phyloP scores from a whole-genome alignment of 2,329 filamentous ascomycete species.

The Fusarium sp. region DNA sequence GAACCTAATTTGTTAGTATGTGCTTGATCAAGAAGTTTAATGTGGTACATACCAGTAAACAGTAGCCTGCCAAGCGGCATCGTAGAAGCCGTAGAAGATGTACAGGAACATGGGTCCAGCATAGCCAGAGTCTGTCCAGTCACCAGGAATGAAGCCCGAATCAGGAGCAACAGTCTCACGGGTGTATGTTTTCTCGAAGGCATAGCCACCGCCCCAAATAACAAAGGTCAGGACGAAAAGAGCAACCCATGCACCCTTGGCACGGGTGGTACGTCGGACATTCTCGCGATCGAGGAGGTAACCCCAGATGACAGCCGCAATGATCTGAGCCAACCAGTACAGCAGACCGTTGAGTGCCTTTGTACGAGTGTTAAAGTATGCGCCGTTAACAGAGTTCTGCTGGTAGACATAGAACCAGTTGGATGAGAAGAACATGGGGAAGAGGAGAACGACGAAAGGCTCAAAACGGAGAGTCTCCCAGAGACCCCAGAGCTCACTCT shows the following conservation, averaged over 20 bases:
- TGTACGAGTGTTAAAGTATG: conserved; percentile 78
- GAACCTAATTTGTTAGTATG: conserved; percentile 65
- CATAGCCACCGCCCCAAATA: conserved; percentile 87
- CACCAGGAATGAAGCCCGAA: conserved; percentile 48
- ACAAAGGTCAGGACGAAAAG: conserved; percentile 78
- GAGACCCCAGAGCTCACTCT: conserved; percentile 80
- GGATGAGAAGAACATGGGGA: conserved; percentile 84
- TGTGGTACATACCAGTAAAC: conserved; percentile 84
- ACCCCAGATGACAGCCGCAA: conserved; percentile 79
- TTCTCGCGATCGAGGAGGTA: conserved; percentile 71
- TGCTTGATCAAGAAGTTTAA: conserved; percentile 47
- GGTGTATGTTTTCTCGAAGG: conserved; percentile 66
- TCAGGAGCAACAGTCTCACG: conserved; percentile 30
- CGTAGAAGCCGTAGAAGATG: conserved; percentile 90
- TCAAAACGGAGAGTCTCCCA: conserved; percentile 77
- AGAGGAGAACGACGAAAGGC: conserved; percentile 75
- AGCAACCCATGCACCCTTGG: conserved; percentile 69
- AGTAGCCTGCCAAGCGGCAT: conserved; percentile 89
- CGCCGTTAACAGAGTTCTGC: conserved; percentile 76
- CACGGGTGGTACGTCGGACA: conserved; percentile 73
- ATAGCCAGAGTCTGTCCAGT: conserved; percentile 75
- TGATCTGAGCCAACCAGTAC: conserved; percentile 79
- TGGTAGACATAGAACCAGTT: conserved; percentile 91
- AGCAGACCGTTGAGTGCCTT: conserved; percentile 77
- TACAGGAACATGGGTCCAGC: conserved; percentile 87